Base-by-base conservation (phyloP, 2,329 filamentous ascomycete species). In the Fusarium algeriense region DNA sequence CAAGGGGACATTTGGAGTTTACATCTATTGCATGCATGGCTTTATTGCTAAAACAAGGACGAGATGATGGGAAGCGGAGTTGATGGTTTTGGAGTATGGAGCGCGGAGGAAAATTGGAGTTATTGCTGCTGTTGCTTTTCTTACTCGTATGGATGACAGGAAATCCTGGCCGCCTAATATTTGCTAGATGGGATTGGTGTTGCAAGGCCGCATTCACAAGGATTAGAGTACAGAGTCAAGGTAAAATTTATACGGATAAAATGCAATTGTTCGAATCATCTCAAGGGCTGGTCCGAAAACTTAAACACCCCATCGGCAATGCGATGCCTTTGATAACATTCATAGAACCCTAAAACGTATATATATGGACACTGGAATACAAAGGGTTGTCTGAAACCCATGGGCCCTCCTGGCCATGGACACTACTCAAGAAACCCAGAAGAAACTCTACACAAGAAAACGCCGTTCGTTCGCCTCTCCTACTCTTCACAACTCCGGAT, bases 361-460 rank as follows among this genome's bases (percentile, higher is more conserved):
- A 71, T 48, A 52, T 56, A 50, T 43, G 62, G 56, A 61, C 38
- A 49, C 40, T 26, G 32, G 58, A 37, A 30, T 40, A 44, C 34
- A 44, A 64, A 20, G 44, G 28, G 38, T 44, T 41, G 34, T 41
- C 40, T 41, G 37, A 37, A 70, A 50, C 52, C 48, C 55, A 61
- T 28, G 37, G 30, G 26, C 43, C 53, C 40, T 45, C 14, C 55
- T 52, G 43, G 34, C 37, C 38, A 43, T 48, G n/a, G 37, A 62
- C 35, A 66, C 44, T 49, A 63, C 54, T 52, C 53, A 69, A 71
- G 56, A 58, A 52, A 28, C 52, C 55, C 40, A 66, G 14, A 41
- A 60, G 41, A 59, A 61, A 63, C 52, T 68, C 30, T 71, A 69
- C 54, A 58, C 64, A 67, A 63, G 63, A 67, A 69, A 71, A 71